Evolutionary conservation across 208 protist genomes (phyloP).

Genomic region (Crithidia acanthocephali): DNA sequence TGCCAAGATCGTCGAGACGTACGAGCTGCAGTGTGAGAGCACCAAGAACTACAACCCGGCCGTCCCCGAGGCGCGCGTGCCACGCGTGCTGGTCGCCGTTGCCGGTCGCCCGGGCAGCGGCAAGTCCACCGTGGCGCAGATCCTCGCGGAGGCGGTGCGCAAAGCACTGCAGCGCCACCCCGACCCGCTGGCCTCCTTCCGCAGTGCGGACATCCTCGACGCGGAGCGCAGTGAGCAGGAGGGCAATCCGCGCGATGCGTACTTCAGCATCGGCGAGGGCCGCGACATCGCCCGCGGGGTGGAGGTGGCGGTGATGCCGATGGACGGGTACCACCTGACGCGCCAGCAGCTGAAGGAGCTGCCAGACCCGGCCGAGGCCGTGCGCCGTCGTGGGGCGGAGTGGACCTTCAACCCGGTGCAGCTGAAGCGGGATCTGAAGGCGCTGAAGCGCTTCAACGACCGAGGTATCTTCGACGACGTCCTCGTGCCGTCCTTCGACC

Average conservation of each 20-base stretch:
- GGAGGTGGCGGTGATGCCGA: conserved; percentile 69
- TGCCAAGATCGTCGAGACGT: conserved; percentile 22
- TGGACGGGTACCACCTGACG: conserved; percentile 87
- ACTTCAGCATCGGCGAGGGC: conserved; percentile 9
- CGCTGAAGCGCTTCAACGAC: conserved; percentile 33
- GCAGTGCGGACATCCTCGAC: conserved; percentile 15
- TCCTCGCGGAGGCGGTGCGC: conserved; percentile 51
- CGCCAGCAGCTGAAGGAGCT: conserved; percentile 52
- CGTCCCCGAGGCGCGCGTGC: conserved; percentile 26
- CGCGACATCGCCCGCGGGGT: conserved; percentile 13
- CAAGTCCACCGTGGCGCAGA: conserved; percentile 59
- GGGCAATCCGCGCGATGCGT: conserved; percentile 4
- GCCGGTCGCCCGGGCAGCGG: conserved; percentile 78
- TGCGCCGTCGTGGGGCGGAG: conserved; percentile 70
- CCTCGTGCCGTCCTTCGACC: conserved; percentile 77
- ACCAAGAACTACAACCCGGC: conserved; percentile 26
- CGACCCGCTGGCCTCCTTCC: conserved; percentile 18
- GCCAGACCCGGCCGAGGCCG: conserved; percentile 60
- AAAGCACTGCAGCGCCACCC: conserved; percentile 21
- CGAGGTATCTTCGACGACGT: conserved; percentile 56
- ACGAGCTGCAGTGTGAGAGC: conserved; percentile 27
- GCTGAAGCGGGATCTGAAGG: conserved; percentile 54
- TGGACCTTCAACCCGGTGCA: conserved; percentile 80
- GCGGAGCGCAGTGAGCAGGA: conserved; percentile 13
- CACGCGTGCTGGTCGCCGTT: conserved; percentile 70